These are phyloP conservation scores for Kodamaea suecica DNA, from an alignment of 1,139 yeast genomes.

Conservation along the genomic window DNA sequence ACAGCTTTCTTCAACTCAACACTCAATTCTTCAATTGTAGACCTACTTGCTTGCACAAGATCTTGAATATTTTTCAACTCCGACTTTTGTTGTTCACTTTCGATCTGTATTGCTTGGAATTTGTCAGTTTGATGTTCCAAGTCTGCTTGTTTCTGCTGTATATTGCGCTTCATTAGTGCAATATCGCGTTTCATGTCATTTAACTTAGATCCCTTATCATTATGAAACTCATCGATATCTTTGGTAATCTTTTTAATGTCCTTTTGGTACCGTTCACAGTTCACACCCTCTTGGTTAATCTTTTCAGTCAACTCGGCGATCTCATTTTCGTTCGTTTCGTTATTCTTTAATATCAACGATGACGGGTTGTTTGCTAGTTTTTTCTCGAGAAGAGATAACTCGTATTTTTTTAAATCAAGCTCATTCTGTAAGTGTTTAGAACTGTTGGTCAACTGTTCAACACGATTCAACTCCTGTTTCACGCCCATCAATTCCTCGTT, in stretches of 20 bases:
- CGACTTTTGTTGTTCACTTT: conserved; percentile 61
- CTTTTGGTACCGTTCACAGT: conserved; percentile 22
- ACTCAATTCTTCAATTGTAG: conserved; percentile 37
- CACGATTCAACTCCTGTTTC: conserved; percentile 40
- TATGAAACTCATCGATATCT: conserved; percentile 80
- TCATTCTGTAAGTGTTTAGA: conserved; percentile 65
- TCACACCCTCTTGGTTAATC: conserved; percentile 33
- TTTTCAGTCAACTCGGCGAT: conserved; percentile 42
- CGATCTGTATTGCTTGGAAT: conserved; percentile 67
- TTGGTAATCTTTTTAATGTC: conserved; percentile 61
- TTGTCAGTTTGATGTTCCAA: conserved; percentile 48
- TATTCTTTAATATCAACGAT: conserved; percentile 50
- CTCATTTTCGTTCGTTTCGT: conserved; percentile 48
- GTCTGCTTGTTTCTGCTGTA: conserved; percentile 39
- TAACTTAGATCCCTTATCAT: conserved; percentile 78
- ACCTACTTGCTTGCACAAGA: conserved; percentile 32
- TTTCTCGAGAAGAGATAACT: conserved; percentile 58
- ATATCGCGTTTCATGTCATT: conserved; percentile 63
- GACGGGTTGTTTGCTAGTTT: conserved; percentile 63
- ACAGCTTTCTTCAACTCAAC: conserved; percentile 31
- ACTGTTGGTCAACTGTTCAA: conserved; percentile 45
- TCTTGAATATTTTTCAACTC: conserved; percentile 53
- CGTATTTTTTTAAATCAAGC: conserved; percentile 64
- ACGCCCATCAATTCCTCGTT: conserved; percentile 41
- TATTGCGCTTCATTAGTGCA: conserved; percentile 30